Percentiles rank a stretch among this genome's conserved stretches.
Evolutionary conservation across 345 rosid species (phyloP).

Genomic region (Combretum micranthum): DNA sequence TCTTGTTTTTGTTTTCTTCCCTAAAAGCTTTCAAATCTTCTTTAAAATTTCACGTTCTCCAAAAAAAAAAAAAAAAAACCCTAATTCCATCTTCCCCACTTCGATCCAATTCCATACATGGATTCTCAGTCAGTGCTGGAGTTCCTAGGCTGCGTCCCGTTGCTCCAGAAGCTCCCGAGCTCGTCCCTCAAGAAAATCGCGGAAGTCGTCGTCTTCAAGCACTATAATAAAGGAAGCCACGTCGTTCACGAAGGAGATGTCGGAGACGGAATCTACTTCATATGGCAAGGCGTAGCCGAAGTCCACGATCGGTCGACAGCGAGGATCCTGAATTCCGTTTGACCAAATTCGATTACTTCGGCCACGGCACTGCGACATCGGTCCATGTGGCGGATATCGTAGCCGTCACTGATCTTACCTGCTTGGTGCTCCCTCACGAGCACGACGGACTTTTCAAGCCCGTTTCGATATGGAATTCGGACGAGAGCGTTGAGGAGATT

Average conservation of each 20-base stretch:
- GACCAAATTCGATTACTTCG: slow-evolving; percentile 79
- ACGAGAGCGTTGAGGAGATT: slow-evolving; percentile 42
- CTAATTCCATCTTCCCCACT: too few species aligned
- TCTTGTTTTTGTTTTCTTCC: too few species aligned
- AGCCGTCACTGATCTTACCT: slow-evolving; percentile 74
- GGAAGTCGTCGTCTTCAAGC: too few species aligned
- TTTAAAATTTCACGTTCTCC: too few species aligned
- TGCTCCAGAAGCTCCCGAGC: too few species aligned
- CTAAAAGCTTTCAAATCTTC: too few species aligned
- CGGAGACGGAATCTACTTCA: slow-evolving; percentile 76
- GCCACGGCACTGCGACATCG: slow-evolving; percentile 46
- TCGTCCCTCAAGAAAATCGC: too few species aligned
- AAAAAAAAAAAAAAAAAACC: too few species aligned
- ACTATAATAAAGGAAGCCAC: too few species aligned
- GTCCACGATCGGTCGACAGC: slow-evolving; percentile 46
- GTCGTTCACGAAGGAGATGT: slow-evolving; percentile 63
- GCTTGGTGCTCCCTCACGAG: slow-evolving; percentile 69
- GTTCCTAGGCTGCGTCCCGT: too few species aligned
- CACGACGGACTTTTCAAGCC: slow-evolving; percentile 57
- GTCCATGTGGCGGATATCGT: slow-evolving; percentile 62
- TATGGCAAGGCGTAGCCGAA: slow-evolving; percentile 94
- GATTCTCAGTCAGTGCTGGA: too few species aligned
- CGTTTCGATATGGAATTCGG: slow-evolving; percentile 86
- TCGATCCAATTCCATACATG: too few species aligned
- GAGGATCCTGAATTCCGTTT: slow-evolving; percentile 74